Percentiles rank a stretch among this genome's conserved stretches.
Conservation (phyloP, 768 basidiomycete species). For the Leccinum boreale region DNA sequence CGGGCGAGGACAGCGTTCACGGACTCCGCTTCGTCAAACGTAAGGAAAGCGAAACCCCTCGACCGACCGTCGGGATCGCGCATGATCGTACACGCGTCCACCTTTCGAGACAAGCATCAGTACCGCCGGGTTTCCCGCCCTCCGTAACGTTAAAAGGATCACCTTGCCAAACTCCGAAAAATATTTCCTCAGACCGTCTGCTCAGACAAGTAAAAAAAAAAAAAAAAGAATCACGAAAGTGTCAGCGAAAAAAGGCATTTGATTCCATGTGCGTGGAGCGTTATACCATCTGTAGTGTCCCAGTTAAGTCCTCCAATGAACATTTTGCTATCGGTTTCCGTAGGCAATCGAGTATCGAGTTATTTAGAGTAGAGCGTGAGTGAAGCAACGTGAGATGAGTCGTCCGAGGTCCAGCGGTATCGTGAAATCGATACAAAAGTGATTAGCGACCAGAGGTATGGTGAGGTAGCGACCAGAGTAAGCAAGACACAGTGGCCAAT, state of each 20-base stretch:
- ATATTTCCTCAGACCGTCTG: conserved; percentile 65
- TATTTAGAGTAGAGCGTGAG: conserved; percentile 27
- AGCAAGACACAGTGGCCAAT: conserved; percentile 28
- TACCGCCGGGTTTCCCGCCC: not conserved
- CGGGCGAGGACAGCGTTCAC: conserved; percentile 64
- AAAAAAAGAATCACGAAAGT: conserved; percentile 14
- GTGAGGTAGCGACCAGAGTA: conserved; percentile 33
- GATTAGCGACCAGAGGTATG: conserved; percentile 35
- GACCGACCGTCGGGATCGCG: conserved; percentile 73
- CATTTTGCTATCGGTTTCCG: conserved; percentile 66
- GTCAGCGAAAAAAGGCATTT: conserved; percentile 26
- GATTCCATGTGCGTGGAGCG: conserved; percentile 25
- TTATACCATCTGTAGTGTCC: conserved; percentile 87
- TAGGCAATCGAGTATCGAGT: conserved; percentile 29
- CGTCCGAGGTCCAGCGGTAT: conserved; percentile 34
- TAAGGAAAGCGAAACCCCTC: conserved; percentile 82
- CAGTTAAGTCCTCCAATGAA: conserved; percentile 90
- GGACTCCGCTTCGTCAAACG: conserved; percentile 65
- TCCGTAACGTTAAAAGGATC: conserved; percentile 19
- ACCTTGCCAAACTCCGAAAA: conserved; percentile 80
- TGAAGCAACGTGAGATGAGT: conserved; percentile 27
- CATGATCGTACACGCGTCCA: conserved; percentile 85
- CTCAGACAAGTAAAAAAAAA: conserved; percentile 21
- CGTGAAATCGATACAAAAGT: conserved; percentile 32
- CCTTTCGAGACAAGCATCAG: conserved; percentile 36